These are phyloP conservation scores for Lobulomyces angularis DNA, from an alignment of 192 early-diverging fungal species.

Conservation along the genomic window DNA sequence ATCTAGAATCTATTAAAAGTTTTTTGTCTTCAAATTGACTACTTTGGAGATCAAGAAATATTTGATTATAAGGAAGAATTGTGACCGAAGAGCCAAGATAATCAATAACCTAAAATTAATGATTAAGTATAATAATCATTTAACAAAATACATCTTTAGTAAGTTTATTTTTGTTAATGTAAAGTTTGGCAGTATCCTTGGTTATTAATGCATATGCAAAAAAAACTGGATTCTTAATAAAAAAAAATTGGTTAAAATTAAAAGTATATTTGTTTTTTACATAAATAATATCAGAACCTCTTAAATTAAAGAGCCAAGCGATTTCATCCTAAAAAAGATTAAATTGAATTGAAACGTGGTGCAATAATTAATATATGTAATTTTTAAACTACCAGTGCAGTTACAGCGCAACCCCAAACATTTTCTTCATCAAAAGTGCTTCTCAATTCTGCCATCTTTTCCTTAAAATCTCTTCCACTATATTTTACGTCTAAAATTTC, in stretches of 20 bases:
- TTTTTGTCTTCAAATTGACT: too few species aligned
- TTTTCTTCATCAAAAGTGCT: constrained; percentile 49
- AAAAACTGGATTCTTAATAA: constrained; percentile 98
- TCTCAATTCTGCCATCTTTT: constrained; percentile 64
- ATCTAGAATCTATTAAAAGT: too few species aligned
- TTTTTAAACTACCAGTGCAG: constrained; percentile 88
- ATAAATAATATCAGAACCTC: constrained; percentile 96
- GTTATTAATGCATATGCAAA: constrained; percentile 84
- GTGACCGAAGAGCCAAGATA: constrained; percentile 31
- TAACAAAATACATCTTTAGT: constrained; percentile 31
- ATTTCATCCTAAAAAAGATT: too few species aligned
- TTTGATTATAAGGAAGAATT: constrained; percentile 56
- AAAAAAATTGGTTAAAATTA: too few species aligned
- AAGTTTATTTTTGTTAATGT: constrained; percentile 65
- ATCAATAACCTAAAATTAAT: neutral
- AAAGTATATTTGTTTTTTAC: too few species aligned
- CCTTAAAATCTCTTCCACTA: constrained; percentile 21
- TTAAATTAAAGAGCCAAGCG: constrained; percentile 95
- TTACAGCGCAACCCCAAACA: constrained; percentile 63
- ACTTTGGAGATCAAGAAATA: constrained; percentile 51
- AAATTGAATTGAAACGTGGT: too few species aligned
- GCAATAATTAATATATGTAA: too few species aligned
- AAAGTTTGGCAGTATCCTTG: constrained; percentile 50
- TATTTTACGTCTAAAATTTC: constrained; percentile 59
- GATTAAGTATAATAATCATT: neutral